A percentile compares a stretch with the other conserved stretches of the same genome.
phyloP scores from a whole-genome alignment of 805 yeast species.

The Isabelozyma gotoi region DNA sequence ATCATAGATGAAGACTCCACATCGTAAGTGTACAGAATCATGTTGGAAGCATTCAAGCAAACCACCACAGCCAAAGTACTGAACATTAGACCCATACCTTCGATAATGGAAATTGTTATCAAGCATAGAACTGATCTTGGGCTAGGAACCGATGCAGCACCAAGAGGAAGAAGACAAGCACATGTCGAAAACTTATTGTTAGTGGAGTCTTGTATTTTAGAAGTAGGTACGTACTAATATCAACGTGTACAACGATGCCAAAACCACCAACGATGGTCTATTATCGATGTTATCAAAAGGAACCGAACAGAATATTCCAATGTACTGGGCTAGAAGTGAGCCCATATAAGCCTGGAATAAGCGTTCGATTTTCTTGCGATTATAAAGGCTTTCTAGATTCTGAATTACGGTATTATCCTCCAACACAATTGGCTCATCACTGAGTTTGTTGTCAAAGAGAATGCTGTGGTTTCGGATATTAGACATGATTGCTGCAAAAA shows the following conservation, averaged over 20 bases:
- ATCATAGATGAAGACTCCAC: constrained; percentile 9
- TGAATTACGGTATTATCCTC: constrained; percentile 9
- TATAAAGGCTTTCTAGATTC: constrained; percentile 14
- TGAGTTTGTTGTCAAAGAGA: constrained; percentile 15
- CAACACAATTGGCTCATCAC: constrained; percentile 10
- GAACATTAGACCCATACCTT: constrained; percentile 17
- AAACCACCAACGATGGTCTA: constrained; percentile 25
- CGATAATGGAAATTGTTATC: constrained; percentile 15
- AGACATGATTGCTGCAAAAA: constrained; percentile 3
- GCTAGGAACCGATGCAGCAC: constrained; percentile 17
- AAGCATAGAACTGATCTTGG: constrained; percentile 14
- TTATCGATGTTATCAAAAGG: constrained; percentile 35
- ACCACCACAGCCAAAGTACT: constrained; percentile 14
- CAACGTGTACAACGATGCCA: constrained; percentile 18
- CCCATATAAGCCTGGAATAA: constrained; percentile 18
- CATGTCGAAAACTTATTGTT: constrained; percentile 2
- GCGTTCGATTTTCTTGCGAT: constrained; percentile 7
- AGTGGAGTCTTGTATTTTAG: neutral
- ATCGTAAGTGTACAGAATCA: constrained; percentile 26
- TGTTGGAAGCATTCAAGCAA: constrained; percentile 18
- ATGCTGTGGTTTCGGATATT: constrained; percentile 10
- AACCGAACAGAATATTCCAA: constrained; percentile 25
- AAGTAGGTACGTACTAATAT: constrained; percentile 16
- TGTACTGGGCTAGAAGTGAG: constrained; percentile 26
- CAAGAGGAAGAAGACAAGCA: constrained; percentile 20